Percentiles rank a stretch among this genome's conserved stretches.
phyloP scores from a whole-genome alignment of 2,329 filamentous ascomycete genomes.

The Talaromyces albobiverticillius region DNA sequence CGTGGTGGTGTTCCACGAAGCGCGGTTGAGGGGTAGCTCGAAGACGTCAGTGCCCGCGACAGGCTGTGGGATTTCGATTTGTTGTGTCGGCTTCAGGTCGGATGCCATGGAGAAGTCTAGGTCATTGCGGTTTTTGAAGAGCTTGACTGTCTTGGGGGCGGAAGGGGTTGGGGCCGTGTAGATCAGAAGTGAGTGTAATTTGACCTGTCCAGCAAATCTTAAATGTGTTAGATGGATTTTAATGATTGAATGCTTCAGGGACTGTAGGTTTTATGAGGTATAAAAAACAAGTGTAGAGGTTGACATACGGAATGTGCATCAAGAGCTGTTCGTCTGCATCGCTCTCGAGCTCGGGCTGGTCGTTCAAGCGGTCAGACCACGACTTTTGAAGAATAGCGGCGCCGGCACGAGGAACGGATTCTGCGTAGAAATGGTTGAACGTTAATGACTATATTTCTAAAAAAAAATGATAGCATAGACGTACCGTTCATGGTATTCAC shows the following conservation, averaged over 20 bases:
- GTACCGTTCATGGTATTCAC: slow-evolving; percentile 77
- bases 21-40: slow-evolving; percentile 83
- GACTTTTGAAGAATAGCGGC: slow-evolving; percentile 81
- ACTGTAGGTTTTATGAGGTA: too few species aligned
- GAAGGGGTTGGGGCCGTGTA: slow-evolving; percentile 69
- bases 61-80: slow-evolving; percentile 72
- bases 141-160: slow-evolving; percentile 77
- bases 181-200: slow-evolving; percentile 83
- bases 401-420: slow-evolving; percentile 66
- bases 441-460: too few species aligned
- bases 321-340: slow-evolving; percentile 92
- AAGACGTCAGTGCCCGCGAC: slow-evolving; percentile 63
- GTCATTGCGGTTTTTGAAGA: slow-evolving; percentile 83
- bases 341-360: slow-evolving; percentile 73
- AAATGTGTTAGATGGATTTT: not conserved
- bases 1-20: slow-evolving; percentile 81
- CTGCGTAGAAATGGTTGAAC: slow-evolving; percentile 19
- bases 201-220: slow-evolving; percentile 90
- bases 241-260: too few species aligned
- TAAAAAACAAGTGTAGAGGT: too few species aligned
- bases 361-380: slow-evolving; percentile 74
- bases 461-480: not conserved
- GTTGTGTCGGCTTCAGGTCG: slow-evolving; percentile 69
- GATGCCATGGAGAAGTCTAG: slow-evolving; percentile 78
- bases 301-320: slow-evolving; percentile 78